Percentiles rank a stretch among this genome's conserved stretches.
phyloP scores from a whole-genome alignment of 202 grass and related monocot species.

The Tripidium arundinaceum region DNA sequence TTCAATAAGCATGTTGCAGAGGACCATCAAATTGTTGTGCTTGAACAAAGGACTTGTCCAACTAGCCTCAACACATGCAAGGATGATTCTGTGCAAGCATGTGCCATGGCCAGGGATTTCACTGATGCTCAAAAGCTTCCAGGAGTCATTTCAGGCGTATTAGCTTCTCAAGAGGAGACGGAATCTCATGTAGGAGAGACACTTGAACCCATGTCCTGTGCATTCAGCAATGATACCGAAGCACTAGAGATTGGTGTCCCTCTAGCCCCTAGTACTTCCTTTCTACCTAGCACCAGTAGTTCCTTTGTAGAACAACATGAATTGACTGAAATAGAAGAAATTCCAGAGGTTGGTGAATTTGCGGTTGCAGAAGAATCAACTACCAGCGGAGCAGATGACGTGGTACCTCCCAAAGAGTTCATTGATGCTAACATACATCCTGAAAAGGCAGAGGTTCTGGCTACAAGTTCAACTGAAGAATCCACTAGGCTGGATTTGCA shows the following conservation, averaged over 20 bases:
- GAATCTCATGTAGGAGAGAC: conserved; percentile 14
- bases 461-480: conserved; percentile 28
- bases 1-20: conserved; percentile 31
- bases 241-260: neutral
- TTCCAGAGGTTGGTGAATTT: conserved; percentile 16
- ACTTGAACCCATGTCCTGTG: neutral
- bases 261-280: conserved; percentile 2
- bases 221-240: conserved; percentile 24
- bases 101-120: conserved; percentile 11
- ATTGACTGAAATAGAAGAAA: conserved; percentile 10
- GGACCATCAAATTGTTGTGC: conserved; percentile 18
- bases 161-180: conserved; percentile 18
- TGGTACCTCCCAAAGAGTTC: conserved; percentile 23
- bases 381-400: neutral
- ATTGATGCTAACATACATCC: conserved; percentile 5
- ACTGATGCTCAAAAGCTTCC: conserved; percentile 33
- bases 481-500: conserved; percentile 12
- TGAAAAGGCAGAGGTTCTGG: conserved; percentile 25
- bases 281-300: neutral
- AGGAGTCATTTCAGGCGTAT: conserved; percentile 11
- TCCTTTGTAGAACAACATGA: conserved; percentile 15
- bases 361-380: conserved; percentile 36
- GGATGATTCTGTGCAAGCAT: conserved; percentile 30
- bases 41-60: conserved; percentile 45
- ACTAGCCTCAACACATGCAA: conserved; percentile 26